Base-by-base conservation (phyloP, 2,329 filamentous ascomycete genomes). In the Talaromyces sp. region DNA sequence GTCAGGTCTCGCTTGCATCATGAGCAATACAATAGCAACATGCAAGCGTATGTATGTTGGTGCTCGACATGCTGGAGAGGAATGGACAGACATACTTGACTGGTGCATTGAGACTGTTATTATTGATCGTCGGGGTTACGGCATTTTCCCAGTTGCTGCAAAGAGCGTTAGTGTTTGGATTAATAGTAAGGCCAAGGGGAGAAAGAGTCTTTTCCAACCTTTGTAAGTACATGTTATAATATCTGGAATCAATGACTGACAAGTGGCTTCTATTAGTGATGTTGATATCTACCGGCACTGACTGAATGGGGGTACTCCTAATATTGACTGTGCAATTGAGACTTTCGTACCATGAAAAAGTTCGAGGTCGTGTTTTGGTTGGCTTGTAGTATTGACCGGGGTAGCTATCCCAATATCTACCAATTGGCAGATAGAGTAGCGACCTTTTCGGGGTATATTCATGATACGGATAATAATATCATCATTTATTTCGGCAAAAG, bases 21-120 rank as follows among this genome's bases (percentile, higher is more conserved):
- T 87, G 70, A 84, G 78, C 39, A 84, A 82, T 58, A 73, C 74
- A 1, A 75, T 73, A 35, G 70, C 75, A 11, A 72, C 70, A 9
- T 70, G 76, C 54, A 85, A 83, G 64, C 78, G 74, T 54, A 89
- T 89, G 86, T 80, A 77, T 54, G 83, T 88, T 11, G 86, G 86
- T 0, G 68, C 76, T 45, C 70, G 72, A 44, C 83, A 86, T 64
- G 76, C 76, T 0, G 84, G 82, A 0, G 82, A 88, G 70, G 68
- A 73, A 35, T 89, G 86, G 86, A 84, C 82, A 0, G 86, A 89
- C 71, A 64, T 89, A 1, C 67, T 86, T 47, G 80, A 75, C 6
- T 82, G 80, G 78, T 77, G 78, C 50, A 63, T 80, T 44, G 78
- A 78, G 0, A 76, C 82, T 55, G 80, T 88, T 0, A 68, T 72